A percentile compares a stretch with the other conserved stretches of the same genome.
Conservation (phyloP, 2,329 filamentous ascomycete genomes). For the Rugonectria rugulosa region DNA sequence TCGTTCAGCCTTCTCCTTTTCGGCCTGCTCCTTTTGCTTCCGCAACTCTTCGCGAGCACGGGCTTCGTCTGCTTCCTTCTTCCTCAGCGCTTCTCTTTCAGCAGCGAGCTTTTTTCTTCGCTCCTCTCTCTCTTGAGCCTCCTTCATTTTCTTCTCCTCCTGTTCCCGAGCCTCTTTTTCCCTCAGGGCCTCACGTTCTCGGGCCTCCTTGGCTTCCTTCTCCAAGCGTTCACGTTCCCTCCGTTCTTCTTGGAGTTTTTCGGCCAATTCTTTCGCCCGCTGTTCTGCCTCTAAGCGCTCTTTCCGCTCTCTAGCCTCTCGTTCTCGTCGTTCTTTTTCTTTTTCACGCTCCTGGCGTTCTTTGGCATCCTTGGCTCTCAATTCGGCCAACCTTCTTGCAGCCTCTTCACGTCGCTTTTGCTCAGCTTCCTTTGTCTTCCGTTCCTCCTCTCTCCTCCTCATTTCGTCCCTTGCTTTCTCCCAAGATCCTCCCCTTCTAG, state of each 20-base stretch:
- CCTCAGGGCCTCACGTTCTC: constrained; percentile 39
- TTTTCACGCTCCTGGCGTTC: constrained; percentile 54
- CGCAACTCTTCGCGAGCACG: constrained; percentile 36
- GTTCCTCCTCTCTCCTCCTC: constrained; percentile 68
- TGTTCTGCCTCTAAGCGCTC: constrained; percentile 40
- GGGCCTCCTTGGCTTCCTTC: constrained; percentile 50
- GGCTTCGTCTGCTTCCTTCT: constrained; percentile 38
- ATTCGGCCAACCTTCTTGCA: constrained; percentile 59
- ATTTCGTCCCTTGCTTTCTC: constrained; percentile 75
- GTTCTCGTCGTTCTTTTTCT: constrained; percentile 46
- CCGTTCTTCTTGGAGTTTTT: constrained; percentile 49
- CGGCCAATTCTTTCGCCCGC: constrained; percentile 40
- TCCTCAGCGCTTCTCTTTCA: constrained; percentile 46
- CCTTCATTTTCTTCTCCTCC: constrained; percentile 41
- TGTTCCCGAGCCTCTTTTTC: constrained; percentile 41
- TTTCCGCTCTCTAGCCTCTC: constrained; percentile 42
- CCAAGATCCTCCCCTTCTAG: constrained; percentile 61
- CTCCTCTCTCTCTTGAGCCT: constrained; percentile 22
- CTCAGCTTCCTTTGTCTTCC: constrained; percentile 67
- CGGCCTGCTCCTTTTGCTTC: constrained; percentile 44
- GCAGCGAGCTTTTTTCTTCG: constrained; percentile 47
- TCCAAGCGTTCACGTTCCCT: constrained; percentile 53
- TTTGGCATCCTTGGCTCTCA: constrained; percentile 63
- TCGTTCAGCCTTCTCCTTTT: constrained; percentile 41
- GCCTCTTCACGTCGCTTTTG: constrained; percentile 66